Base-by-base conservation (phyloP, 805 yeast species). In the Myxozyma mucilagina region DNA sequence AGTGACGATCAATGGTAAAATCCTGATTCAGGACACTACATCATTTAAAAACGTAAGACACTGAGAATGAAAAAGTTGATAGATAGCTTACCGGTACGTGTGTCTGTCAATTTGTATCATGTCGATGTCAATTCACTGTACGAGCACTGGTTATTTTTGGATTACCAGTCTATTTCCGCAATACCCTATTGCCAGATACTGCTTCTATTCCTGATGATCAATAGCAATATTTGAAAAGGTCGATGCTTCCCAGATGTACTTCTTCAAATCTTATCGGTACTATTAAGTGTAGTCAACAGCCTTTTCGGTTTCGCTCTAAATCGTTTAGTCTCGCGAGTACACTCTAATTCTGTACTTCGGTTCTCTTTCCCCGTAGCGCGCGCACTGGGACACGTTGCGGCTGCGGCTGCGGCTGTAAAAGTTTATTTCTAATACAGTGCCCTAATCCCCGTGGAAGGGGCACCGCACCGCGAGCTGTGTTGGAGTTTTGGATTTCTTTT, bases 1-100 rank as follows among this genome's bases (percentile, higher is more conserved):
- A 90, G 56, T 97, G 79, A 67, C 84, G 84, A 74, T 94, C 98
- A 59, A 94, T 92, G 47, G 92, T 84, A 74, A 94, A 94, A 72
- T 90, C 97, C 76, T 94, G 99, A 71, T 89, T 89, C 76, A 84
- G 87, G 43, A 88, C 92, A 67, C 85, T 85, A 72, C 4, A n/a
- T 4, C 29, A 35, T 16, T n/a, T 34, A 18, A n/a, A 56, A 9
- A 6, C 5, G 47, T 38, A n/a, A 24, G 47, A n/a, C 20, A 16
- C 31, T 16, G 34, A 45, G 18, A 18, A 47, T 16, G 53, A 43
- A 16, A 50, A 43, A 20, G 36, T 16, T 36, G 20, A 7, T 20
- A 29, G 38, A 32, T n/a, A 20, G 20, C 53, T 39, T 47, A 61
- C 65, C 66, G 42, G 58, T 62, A 62, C 11, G 66, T 62, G 51